Percentiles rank a stretch among this genome's conserved stretches.
Evolutionary conservation across 1,139 yeast species (phyloP).

Genomic region (Arxiozyma slooffiae): DNA sequence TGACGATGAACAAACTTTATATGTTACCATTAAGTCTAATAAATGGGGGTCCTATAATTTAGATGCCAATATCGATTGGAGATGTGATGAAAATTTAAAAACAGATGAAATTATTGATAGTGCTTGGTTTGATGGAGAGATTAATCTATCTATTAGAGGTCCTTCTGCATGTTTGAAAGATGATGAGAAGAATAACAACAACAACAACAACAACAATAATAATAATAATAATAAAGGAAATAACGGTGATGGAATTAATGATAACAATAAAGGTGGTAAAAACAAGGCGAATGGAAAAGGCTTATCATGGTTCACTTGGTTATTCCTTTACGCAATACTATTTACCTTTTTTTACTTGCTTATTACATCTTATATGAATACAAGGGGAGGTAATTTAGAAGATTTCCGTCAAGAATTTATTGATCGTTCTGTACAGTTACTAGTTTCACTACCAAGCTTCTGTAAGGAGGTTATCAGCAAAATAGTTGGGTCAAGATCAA

Average conservation of each 20-base stretch:
- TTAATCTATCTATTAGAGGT: slow-evolving; percentile 21
- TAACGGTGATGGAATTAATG: slow-evolving; percentile 26
- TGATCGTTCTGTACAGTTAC: slow-evolving; percentile 52
- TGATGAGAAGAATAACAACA: slow-evolving; percentile 7
- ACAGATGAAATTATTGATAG: slow-evolving; percentile 28
- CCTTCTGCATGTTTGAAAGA: slow-evolving; percentile 30
- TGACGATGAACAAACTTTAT: slow-evolving; percentile 24
- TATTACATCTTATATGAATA: slow-evolving; percentile 66
- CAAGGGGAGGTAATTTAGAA: slow-evolving; percentile 36
- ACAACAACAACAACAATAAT: slow-evolving; percentile 17
- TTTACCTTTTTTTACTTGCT: slow-evolving; percentile 62
- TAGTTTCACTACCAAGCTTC: slow-evolving; percentile 62
- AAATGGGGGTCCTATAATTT: slow-evolving; percentile 61
- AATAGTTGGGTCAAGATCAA: slow-evolving; percentile 46
- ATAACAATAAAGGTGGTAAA: slow-evolving; percentile 19
- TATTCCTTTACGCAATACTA: slow-evolving; percentile 56
- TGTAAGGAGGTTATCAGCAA: slow-evolving; percentile 58
- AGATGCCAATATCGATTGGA: slow-evolving; percentile 42
- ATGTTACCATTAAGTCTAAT: slow-evolving; percentile 44
- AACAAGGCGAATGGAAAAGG: slow-evolving; percentile 29
- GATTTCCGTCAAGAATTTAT: slow-evolving; percentile 57
- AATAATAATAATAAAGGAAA: slow-evolving; percentile 18
- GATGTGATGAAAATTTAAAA: slow-evolving; percentile 40
- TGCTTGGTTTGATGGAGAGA: slow-evolving; percentile 20
- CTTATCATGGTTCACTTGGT: slow-evolving; percentile 57